phyloP scores from a whole-genome alignment of 306 rosid genomes.

The Cucurbita pepo region DNA sequence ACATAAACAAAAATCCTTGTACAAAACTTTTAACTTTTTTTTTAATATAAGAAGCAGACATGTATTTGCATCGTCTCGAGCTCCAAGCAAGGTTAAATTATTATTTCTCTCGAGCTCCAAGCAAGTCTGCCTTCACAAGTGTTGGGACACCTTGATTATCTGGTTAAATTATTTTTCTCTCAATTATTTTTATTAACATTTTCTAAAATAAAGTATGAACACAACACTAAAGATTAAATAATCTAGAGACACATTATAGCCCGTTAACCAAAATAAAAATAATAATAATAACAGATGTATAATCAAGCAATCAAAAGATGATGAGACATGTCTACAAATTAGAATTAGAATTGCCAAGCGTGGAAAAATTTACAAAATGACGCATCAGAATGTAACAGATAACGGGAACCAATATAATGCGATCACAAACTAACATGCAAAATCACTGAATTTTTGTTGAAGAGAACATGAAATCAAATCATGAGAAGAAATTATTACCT shows the following conservation, averaged over 20 bases:
- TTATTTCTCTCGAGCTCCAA: no score
- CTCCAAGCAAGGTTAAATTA: no score
- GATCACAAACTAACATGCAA: not conserved
- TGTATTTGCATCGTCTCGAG: no score
- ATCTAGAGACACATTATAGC: not conserved
- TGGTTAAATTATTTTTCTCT: no score
- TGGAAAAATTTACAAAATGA: not conserved
- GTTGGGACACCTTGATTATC: no score
- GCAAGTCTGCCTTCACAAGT: no score
- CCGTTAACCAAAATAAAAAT: not conserved
- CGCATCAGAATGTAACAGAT: not conserved
- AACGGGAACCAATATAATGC: not conserved
- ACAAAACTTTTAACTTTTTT: not conserved
- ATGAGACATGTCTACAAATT: not conserved
- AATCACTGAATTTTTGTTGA: not conserved
- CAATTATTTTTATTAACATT: not conserved
- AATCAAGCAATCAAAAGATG: not conserved
- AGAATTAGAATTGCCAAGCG: not conserved
- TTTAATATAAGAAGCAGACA: no score
- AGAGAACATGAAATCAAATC: not conserved
- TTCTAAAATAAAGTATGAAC: not conserved
- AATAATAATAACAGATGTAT: not conserved
- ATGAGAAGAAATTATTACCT: constrained; percentile 34
- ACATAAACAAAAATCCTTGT: not conserved
- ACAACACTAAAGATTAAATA: not conserved